Base-by-base conservation (phyloP, 2,329 filamentous ascomycete species). In the Penicillium janthinellum region DNA sequence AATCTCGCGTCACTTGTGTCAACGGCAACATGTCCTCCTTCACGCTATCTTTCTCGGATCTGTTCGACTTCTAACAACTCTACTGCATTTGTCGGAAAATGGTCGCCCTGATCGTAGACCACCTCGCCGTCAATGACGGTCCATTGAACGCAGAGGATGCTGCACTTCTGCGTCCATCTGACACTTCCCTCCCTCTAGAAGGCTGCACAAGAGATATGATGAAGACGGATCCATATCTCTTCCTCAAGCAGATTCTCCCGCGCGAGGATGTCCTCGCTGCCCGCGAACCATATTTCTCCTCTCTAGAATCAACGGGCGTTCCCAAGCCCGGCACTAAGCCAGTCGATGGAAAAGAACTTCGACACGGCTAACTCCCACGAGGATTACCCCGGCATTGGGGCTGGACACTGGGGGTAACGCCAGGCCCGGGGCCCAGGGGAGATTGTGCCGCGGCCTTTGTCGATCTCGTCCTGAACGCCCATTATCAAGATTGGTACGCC, bases 331-430 rank as follows among this genome's bases (percentile, higher is more conserved):
- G 79, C 38, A 83, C 82, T 0, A 70, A 78, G 4, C 77, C 82
- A 0, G 79, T 84, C 0, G 77, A 84, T 1, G 84, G 85, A 0
- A 79, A n/a, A n/a, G n/a, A n/a, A 86, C 56, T 87, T 85, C 65
- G 78, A 84, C 66, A 51, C 73, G 0, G 57, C 71, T 0, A 80
- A 80, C 56, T 70, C 77, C 39, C 71, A 75, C 11, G 68, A 73
- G 15, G 75, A 82, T 41, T 84, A 78, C 58, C 82, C 82, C 0
- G 82, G 82, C 1, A 84, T 87, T 56, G 84, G 84, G 2, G 82
- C 83, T 1, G 83, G 83, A 0, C 77, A 70, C 74, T 1, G 75
- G 64, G 75, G 75, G 75, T 10, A 84, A 83, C 52, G 78, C 77
- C 0, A 75, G 75, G 1, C 82, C 82, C 0, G 82, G 78, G 5